Evolutionary conservation across 305 asterid genomes (phyloP).

Genomic region (Lippia alba): DNA sequence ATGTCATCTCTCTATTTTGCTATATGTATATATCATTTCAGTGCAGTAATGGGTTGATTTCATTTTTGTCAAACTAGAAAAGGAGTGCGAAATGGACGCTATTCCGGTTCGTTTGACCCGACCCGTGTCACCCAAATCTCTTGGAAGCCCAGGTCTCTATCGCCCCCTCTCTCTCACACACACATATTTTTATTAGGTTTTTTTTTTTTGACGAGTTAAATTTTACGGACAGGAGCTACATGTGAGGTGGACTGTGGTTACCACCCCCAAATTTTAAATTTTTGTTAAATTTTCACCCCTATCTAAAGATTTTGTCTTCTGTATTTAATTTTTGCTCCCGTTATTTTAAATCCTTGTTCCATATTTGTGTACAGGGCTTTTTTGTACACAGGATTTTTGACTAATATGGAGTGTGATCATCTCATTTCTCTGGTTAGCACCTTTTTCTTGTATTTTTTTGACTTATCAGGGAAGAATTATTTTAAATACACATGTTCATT

Average conservation of each 20-base stretch:
- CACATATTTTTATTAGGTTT: neutral
- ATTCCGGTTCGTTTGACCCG: constrained; percentile 55
- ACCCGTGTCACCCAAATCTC: constrained; percentile 66
- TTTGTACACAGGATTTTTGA: constrained; percentile 60
- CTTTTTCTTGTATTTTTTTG: neutral
- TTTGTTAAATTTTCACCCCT: no score
- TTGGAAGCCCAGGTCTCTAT: constrained; percentile 62
- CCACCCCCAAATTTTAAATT: no score
- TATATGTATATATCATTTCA: neutral
- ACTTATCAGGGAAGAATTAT: neutral
- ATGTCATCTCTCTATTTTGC: neutral
- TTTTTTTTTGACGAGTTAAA: neutral
- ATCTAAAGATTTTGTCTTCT: no score
- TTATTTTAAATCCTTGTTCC: no score
- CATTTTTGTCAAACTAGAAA: constrained; percentile 36
- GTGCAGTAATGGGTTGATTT: neutral
- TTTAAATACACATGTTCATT: constrained; percentile 43
- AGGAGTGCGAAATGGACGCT: constrained; percentile 38
- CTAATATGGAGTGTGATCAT: constrained; percentile 69
- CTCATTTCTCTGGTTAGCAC: constrained; percentile 57
- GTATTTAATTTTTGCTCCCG: no score
- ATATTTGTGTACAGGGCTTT: constrained; percentile 62
- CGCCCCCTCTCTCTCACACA: neutral
- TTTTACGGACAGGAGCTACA: constrained; percentile 2
- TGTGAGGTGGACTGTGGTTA: no score